Base-by-base conservation (phyloP, 2,329 filamentous ascomycete genomes). In the Alternaria angustiovoidea region DNA sequence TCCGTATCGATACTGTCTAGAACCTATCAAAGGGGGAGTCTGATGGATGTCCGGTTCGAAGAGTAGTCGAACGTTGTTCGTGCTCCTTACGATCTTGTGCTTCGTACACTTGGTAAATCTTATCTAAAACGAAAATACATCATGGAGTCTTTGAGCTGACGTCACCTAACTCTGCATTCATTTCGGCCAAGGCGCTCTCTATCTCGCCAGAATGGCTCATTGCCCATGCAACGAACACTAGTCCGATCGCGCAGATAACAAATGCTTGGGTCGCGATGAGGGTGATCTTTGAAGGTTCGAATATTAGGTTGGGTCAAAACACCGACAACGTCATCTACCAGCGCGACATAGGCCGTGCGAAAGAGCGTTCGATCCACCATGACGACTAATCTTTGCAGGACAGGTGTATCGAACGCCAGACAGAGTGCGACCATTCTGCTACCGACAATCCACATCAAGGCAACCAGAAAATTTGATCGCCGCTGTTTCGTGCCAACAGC, bases 301-400 rank as follows among this genome's bases (percentile, higher is more conserved):
- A 36, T n/a, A 56, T 41, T 32, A 12, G 30, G 30, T 32, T 32
- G 30, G 30, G 30, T 12, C 53, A 70, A 44, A 2, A 64, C 47
- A 5, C 59, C 49, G 12, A 71, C 26, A 2, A 71, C 24, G 51
- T 70, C 68, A 28, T 70, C 67, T 26, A 71, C 64, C 22, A 71
- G 16, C 46, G 67, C 67, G 18, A 70, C 26, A 43, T 66, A 71
- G 7, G 63, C 54, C 26, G 61, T 57, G 16, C 59, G 39, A 57
- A 47, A 64, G 16, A 71, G 38, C 2, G 32, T 51, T 14, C 63
- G 55, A 44, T 71, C 61, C 6, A 38, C 51, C 6, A 47, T 16
- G 3, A 7, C 44, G 18, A 64, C 42, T 11, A 30, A 9, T 20
- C 30, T n/a, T 32, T 30, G 43, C 26, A 30, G 26, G 24, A 54